Conservation (phyloP, 352 stramenopile species). For the Phytophthora sp. region DNA sequence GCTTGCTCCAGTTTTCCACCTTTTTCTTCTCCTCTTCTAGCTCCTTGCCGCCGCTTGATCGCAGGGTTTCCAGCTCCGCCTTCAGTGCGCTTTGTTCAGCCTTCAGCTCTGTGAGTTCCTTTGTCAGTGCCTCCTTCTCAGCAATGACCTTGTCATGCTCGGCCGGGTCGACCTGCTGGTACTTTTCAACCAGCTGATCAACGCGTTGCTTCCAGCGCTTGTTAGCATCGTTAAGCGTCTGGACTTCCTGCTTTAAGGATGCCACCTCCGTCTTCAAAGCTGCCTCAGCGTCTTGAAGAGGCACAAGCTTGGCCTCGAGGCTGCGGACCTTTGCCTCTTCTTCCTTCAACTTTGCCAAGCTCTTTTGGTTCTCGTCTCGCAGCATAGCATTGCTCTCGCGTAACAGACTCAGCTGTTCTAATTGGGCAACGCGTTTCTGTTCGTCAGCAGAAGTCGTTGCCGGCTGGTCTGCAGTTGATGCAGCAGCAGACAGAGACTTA, state of each 20-base stretch:
- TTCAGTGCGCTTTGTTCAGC: slow-evolving; percentile 43
- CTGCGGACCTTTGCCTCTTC: slow-evolving; percentile 55
- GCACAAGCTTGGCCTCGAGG: slow-evolving; percentile 60
- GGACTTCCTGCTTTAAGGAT: slow-evolving; percentile 68
- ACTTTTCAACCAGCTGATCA: slow-evolving; percentile 86
- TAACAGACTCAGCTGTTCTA: slow-evolving; percentile 78
- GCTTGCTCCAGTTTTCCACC: slow-evolving; percentile 70
- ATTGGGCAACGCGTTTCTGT: slow-evolving; percentile 62
- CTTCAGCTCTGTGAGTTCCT: slow-evolving; percentile 55
- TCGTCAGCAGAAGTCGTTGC: slow-evolving; percentile 22
- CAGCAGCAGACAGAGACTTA: slow-evolving; percentile 43
- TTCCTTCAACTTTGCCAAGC: slow-evolving; percentile 51
- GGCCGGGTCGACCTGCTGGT: slow-evolving; percentile 77
- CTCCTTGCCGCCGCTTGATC: slow-evolving; percentile 49
- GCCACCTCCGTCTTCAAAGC: slow-evolving; percentile 59
- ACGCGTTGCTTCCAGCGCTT: slow-evolving; percentile 82
- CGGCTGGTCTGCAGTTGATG: slow-evolving; percentile 16
- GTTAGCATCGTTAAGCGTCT: slow-evolving; percentile 63
- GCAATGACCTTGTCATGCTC: slow-evolving; percentile 74
- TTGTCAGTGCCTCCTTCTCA: slow-evolving; percentile 59
- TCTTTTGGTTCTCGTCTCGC: slow-evolving; percentile 75
- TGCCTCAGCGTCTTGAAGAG: slow-evolving; percentile 50
- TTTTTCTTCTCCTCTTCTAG: slow-evolving; percentile 73
- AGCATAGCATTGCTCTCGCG: slow-evolving; percentile 83
- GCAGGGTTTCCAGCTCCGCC: slow-evolving; percentile 55